Conservation (phyloP, 768 basidiomycete genomes). For the Psilocybe tampanensis region DNA sequence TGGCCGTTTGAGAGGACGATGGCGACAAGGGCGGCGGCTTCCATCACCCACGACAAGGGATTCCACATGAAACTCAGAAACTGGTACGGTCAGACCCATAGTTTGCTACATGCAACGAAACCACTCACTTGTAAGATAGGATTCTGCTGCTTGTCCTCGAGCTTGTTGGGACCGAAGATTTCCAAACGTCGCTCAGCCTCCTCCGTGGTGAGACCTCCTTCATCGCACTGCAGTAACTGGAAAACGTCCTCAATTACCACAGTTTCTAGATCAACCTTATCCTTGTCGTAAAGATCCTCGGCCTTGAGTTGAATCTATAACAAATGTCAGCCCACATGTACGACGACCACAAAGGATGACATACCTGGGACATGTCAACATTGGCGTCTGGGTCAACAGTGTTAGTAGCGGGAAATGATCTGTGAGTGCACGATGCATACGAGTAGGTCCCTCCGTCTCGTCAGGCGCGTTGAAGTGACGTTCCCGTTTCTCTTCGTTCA, state of each 20-base stretch:
- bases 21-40: constrained; percentile 91
- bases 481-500: constrained; percentile 4
- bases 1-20: constrained; percentile 96
- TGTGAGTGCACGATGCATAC: too few species aligned
- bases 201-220: constrained; percentile 73
- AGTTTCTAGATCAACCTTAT: constrained; percentile 98
- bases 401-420: too few species aligned
- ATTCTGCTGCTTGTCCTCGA: constrained; percentile 89
- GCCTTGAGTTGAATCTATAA: constrained; percentile 80
- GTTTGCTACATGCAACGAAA: not conserved
- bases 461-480: not conserved
- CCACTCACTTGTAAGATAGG: constrained; percentile 76
- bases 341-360: not conserved
- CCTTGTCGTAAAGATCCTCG: constrained; percentile 95
- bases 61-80: constrained; percentile 99
- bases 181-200: constrained; percentile 88
- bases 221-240: constrained; percentile 88
- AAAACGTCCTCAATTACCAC: constrained; percentile 96
- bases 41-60: constrained; percentile 99
- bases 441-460: constrained; percentile 5
- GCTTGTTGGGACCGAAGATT: constrained; percentile 95
- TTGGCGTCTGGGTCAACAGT: constrained; percentile 12
- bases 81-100: constrained; percentile 33
- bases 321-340: not conserved
- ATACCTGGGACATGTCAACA: constrained; percentile 21